Evolutionary conservation across 2,329 filamentous ascomycete genomes (phyloP), one percentile per base, ranked within the genome.

Genomic region (Apiospora malaysiana): DNA sequence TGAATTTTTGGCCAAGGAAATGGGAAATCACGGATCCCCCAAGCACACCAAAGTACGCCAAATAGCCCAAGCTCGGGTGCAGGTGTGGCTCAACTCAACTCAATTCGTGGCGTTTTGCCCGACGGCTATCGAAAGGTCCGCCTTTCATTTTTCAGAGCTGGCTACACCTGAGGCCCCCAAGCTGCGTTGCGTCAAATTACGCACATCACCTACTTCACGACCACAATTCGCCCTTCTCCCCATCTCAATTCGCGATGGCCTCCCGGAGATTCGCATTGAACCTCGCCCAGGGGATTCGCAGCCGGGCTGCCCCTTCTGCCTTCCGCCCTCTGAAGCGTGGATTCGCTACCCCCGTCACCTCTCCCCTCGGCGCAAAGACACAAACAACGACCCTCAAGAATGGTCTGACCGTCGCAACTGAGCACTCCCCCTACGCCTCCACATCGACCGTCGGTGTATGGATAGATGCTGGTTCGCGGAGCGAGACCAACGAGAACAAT

Each of bases 391-490:
- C 96, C 70, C 90, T 99, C 82, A 93, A 92, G 86, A 99, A 98
- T 89, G 96, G 96, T 84, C 90, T 99, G 88, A 99, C 96, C 80
- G 95, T 99, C 83, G 96, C 96, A 77, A 97, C 96, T 79, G 95
- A 99, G 85, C 93, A 98, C 88, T 98, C 95, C 75, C 96, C 95
- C 79, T 98, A 94, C 89, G 95, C 95, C 80, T 95, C 98, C 88
- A 98, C 96, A 74, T 97, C 95, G 80, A 98, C 95, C 70, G 95
- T 98, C 80, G 96, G 96, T 83, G 94, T 99, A 77, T 99, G 96
- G 95, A 99, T 99, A 84, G 97, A 99, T 86, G 95, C 97, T 83
- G 96, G 96, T 83, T 98, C 94, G 85, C 91, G 96, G 85, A 94
- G 96, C 83, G 96, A 99, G 90, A 99, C 96, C 78, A 92, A 96